These are phyloP conservation scores for Monilinia polystroma DNA, from an alignment of 2,329 filamentous ascomycete species.

Conservation along the genomic window DNA sequence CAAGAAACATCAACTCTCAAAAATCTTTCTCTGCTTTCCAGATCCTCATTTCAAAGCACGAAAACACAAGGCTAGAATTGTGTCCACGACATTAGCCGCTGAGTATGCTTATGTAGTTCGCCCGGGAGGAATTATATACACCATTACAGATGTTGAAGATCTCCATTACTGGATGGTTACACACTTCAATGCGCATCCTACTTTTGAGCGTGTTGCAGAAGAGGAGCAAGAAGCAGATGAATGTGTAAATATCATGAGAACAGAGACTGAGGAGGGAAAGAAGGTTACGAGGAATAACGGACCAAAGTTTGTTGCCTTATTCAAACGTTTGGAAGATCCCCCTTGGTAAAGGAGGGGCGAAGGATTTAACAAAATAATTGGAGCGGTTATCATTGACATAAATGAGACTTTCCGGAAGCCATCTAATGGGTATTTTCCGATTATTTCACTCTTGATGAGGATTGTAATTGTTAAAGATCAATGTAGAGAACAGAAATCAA, in stretches of 20 bases:
- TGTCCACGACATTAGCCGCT: conserved; percentile 81
- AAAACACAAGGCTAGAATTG: conserved; percentile 96
- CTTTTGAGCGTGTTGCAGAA: conserved; percentile 73
- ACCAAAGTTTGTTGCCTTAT: conserved; percentile 87
- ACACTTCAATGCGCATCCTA: conserved; percentile 74
- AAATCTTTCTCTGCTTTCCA: conserved; percentile 97
- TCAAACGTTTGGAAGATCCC: conserved; percentile 64
- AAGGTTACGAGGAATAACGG: conserved; percentile 92
- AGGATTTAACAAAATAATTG: too few relatives aligned
- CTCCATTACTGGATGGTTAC: conserved; percentile 90
- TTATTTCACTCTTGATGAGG: neutral
- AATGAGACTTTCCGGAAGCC: neutral
- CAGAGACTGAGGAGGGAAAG: conserved; percentile 94
- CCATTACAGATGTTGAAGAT: conserved; percentile 95
- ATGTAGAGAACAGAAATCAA: neutral
- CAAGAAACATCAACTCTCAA: conserved; percentile 71
- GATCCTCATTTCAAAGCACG: conserved; percentile 97
- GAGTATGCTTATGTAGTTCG: conserved; percentile 88
- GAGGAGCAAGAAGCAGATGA: conserved; percentile 67
- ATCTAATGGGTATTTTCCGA: neutral
- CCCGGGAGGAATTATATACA: conserved; percentile 87
- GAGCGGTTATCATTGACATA: neutral
- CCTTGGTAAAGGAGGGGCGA: conserved; percentile 48
- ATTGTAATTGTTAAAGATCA: neutral
- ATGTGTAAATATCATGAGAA: conserved; percentile 71